These are phyloP conservation scores for Uronychia binucleata DNA, from an alignment of 73 alveolate species.

Conservation along the genomic window DNA sequence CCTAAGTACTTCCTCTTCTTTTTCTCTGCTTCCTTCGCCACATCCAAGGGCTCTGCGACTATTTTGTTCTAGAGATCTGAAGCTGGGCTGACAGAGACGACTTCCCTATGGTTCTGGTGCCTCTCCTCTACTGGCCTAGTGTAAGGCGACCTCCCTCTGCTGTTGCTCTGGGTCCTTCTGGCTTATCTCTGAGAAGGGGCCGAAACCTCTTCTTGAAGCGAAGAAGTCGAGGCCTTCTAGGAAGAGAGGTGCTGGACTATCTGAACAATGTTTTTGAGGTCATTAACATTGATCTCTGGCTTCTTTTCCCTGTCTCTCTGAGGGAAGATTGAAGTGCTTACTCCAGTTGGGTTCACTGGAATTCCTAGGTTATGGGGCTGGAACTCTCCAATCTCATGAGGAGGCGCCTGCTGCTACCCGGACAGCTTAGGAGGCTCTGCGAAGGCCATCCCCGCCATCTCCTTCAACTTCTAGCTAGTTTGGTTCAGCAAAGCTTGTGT, in stretches of 20 bases:
- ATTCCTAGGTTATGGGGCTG: not conserved
- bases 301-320: not conserved
- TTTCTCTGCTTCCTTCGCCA: no score
- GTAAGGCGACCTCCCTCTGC: no score
- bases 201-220: no score
- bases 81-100: no score
- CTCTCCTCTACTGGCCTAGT: no score
- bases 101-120: no score
- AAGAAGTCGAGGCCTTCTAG: no score
- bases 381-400: not conserved
- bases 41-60: no score
- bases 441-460: conserved; percentile 1
- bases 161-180: no score
- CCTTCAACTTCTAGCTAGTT: not conserved
- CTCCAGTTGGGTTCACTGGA: not conserved
- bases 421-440: not conserved
- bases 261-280: not conserved
- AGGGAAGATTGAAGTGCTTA: not conserved
- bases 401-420: not conserved
- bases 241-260: not conserved
- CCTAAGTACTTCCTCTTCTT: no score
- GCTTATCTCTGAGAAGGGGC: no score
- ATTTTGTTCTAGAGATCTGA: no score
- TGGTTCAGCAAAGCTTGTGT: not conserved
- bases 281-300: not conserved